phyloP scores from a whole-genome alignment of 2,329 filamentous ascomycete genomes.

The Cladophialophora exuberans region DNA sequence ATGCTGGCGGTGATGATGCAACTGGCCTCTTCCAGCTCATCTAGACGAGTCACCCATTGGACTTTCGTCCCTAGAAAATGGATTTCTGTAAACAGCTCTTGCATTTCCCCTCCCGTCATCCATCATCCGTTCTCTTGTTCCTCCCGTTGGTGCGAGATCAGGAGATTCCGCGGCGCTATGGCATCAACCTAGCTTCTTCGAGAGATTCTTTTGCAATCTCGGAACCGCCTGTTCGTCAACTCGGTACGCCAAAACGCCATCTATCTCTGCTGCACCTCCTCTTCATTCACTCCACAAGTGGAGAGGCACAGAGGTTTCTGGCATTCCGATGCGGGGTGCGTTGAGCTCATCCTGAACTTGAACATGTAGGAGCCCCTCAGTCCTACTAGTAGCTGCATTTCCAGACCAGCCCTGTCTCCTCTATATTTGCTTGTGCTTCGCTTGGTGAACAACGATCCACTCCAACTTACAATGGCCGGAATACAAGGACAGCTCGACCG shows the following conservation, averaged over 20 bases:
- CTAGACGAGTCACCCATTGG: too few relatives aligned
- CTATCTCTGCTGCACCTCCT: background rate
- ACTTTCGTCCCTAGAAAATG: too few relatives aligned
- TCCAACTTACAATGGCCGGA: constrained; percentile 19
- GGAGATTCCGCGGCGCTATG: background rate
- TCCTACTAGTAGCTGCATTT: constrained; percentile 4
- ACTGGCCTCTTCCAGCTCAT: too few relatives aligned
- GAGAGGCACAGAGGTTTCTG: background rate
- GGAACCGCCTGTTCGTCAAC: constrained; percentile 8
- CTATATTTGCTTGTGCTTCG: background rate
- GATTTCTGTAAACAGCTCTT: background rate
- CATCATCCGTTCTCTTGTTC: background rate
- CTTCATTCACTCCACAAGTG: constrained; percentile 5
- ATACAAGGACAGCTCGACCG: constrained; percentile 33
- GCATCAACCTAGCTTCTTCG: constrained; percentile 6
- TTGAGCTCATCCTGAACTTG: background rate
- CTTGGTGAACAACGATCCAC: background rate
- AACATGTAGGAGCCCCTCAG: constrained; percentile 14
- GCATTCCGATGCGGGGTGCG: constrained; percentile 7
- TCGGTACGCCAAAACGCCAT: background rate
- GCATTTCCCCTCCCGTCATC: constrained; percentile 1
- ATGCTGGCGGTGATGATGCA: too few relatives aligned
- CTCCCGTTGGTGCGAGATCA: constrained; percentile 16
- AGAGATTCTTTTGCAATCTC: constrained; percentile 15
- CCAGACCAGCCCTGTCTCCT: background rate